A percentile compares a stretch with the other conserved stretches of the same genome.
Conservation (phyloP, 2,329 filamentous ascomycete species). For the Arthrobotrys sphaeroides region DNA sequence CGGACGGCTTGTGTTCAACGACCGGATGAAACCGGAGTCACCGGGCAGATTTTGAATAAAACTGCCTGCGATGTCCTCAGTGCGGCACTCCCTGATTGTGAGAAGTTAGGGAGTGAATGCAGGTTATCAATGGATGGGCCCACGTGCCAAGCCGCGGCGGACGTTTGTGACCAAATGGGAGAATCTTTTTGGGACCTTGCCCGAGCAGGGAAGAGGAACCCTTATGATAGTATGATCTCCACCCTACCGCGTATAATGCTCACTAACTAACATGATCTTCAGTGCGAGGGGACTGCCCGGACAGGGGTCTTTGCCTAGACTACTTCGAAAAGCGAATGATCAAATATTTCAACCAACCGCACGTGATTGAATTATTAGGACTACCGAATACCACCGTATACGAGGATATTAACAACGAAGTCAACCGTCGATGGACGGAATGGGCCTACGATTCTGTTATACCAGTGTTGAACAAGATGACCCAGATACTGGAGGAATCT, state of each 20-base stretch:
- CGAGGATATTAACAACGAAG: constrained; percentile 14
- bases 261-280: too few relatives aligned
- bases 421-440: constrained; percentile 19
- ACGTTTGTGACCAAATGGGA: constrained; percentile 10
- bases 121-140: constrained; percentile 27
- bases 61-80: constrained; percentile 32
- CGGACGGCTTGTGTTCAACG: constrained; percentile 19
- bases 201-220: constrained; percentile 19
- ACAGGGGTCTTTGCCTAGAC: constrained; percentile 3
- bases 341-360: constrained; percentile 35
- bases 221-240: constrained; percentile 36
- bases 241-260: not conserved
- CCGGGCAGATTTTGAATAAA: constrained; percentile 21
- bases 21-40: constrained; percentile 40
- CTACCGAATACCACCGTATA: constrained; percentile 32
- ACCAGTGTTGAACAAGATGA: constrained; percentile 11
- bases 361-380: constrained; percentile 7
- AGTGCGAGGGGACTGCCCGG: constrained; percentile 45
- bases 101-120: constrained; percentile 29
- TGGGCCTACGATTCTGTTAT: constrained; percentile 27
- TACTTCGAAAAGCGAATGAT: constrained; percentile 35
- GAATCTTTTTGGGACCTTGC: constrained; percentile 40
- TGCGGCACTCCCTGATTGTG: constrained; percentile 11
- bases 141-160: constrained; percentile 13
- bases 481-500: constrained; percentile 18